Evolutionary conservation across 2,329 filamentous ascomycete species (phyloP).

Genomic region (Scedosporium dehoogii): DNA sequence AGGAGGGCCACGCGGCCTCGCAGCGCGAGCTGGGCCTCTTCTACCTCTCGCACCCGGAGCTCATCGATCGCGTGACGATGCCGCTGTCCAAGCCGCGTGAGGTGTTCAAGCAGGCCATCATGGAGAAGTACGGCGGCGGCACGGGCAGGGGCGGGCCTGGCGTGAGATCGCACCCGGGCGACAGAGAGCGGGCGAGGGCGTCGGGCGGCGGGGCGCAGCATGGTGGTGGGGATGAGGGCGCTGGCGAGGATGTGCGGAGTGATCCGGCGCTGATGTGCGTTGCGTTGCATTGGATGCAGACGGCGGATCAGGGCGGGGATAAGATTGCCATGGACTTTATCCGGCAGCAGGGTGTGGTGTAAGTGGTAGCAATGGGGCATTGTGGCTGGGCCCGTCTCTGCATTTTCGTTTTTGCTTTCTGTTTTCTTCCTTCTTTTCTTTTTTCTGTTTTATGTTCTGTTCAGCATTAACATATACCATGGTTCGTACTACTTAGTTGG

Average conservation of each 20-base stretch:
- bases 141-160: constrained; percentile 14
- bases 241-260: constrained; percentile 45
- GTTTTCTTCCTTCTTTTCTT: background rate
- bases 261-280: constrained; percentile 88
- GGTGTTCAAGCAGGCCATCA: constrained; percentile 81
- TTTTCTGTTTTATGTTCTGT: background rate
- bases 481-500: background rate
- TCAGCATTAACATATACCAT: background rate
- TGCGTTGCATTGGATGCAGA: constrained; percentile 95
- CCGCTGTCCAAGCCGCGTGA: constrained; percentile 78
- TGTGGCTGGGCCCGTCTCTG: background rate
- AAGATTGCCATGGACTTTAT: constrained; percentile 47
- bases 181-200: constrained; percentile 11
- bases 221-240: constrained; percentile 22
- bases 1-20: constrained; percentile 74
- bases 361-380: background rate
- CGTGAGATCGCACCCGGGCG: constrained; percentile 14
- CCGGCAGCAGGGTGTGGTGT: constrained; percentile 5
- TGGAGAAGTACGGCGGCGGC: constrained; percentile 53
- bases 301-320: constrained; percentile 78
- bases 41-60: constrained; percentile 84
- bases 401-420: background rate
- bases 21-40: constrained; percentile 90
- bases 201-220: constrained; percentile 16
- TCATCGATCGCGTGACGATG: constrained; percentile 68